Base-by-base conservation (phyloP, 805 yeast genomes). In the Wickerhamomyces chambardii region DNA sequence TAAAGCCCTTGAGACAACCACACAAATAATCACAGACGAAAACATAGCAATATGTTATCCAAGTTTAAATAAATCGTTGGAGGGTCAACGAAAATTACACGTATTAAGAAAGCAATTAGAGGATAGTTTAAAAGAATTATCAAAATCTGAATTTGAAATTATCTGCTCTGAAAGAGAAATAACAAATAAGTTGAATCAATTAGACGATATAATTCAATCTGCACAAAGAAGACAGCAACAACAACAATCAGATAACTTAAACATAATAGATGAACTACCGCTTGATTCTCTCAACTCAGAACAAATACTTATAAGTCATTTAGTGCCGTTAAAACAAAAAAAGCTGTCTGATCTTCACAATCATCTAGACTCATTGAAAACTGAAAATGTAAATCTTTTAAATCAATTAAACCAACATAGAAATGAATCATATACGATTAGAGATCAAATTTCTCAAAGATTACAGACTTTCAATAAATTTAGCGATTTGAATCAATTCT, bases 21-120 rank as follows among this genome's bases (percentile, higher is more conserved):
- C 71, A 33, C 66, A 63, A 40, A 61, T 67, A 17, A 49, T 76
- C 19, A 58, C 70, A 4, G 52, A 61, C 7, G 78, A 72, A 15
- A 70, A 69, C 38, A 47, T 76, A 15, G 51, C 59, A 19, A 43
- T 62, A 12, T 75, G 81, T 44, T 76, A 67, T 45, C 83, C 83
- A 4, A 51, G 60, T 5, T 54, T 75, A 6, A 59, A 73, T 3
- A 36, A 47, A 7, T 48, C 67, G 11, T 55, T 53, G 14, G 62
- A 59, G 11, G 78, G 78, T 1, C 45, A 51, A 14, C 53, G 53
- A 19, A 50, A 64, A 1, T 52, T 76, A 10, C 61, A 64, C 19
- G 60, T 59, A 12, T 76, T 78, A 2, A 52, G 69, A 28, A 50
- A 55, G 4, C 78, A 73, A 41, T 58, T 77, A n/a, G n/a, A 24